Base-by-base conservation (phyloP, 2,329 filamentous ascomycete species). In the Colletotrichum eremochloae region DNA sequence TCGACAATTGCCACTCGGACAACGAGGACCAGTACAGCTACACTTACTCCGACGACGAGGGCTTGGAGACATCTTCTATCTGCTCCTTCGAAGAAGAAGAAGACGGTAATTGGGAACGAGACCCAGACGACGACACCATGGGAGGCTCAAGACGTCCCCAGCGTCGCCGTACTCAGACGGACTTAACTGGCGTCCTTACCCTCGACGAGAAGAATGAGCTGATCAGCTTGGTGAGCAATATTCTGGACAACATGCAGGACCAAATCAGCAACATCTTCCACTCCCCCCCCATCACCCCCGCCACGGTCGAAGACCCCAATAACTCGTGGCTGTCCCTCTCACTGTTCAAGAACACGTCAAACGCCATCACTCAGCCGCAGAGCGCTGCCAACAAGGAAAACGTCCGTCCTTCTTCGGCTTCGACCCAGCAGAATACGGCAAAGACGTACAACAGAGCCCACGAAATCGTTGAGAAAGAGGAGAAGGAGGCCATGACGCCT, bases 171-270 rank as follows among this genome's bases (percentile, higher is more conserved):
- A 66, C 71, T 36, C 71, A 71, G 50, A 83, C 86, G 52, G 88
- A 90, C 73, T 75, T 91, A 73, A 88, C 85, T 64, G 82, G 82
- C 36, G 77, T 88, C 63, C 78, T 90, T 48, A 86, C 80, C 29
- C 57, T 79, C 5, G 80, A 83, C 2, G 87, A 91, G 76, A 86
- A 84, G 75, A 82, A 82, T 42, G 88, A 91, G 69, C 79, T 92
- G 52, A 80, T 82, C n/a, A 81, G 83, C 4, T 82, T 92, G 15
- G 79, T 89, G 69, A 82, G 78, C 36, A 83, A 84, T 57, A 87
- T 90, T 73, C 87, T 86, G 46, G 88, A 90, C 61, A 83, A 83
- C 48, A 88, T 91, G 82, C 84, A 86, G 68, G 84, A 83, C 63
- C 84, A 88, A 52, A 82, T 91, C 70, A 82, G 79, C 73, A 83